Evolutionary conservation across 768 basidiomycete genomes (phyloP), one percentile per base, ranked within the genome.

Genomic region (Nevesoporus exiguus): DNA sequence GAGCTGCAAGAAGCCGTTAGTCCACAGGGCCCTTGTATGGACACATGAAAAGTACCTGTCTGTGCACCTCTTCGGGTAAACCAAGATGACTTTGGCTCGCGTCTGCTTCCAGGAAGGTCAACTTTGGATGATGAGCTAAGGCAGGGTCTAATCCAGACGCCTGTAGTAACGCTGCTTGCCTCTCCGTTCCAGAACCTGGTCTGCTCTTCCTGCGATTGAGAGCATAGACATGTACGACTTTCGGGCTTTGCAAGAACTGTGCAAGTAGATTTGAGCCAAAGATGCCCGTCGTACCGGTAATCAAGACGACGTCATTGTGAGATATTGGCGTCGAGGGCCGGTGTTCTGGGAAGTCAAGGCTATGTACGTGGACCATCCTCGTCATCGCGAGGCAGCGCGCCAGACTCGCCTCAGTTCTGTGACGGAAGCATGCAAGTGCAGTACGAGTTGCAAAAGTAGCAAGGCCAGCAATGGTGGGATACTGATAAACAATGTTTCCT

Each of bases 201-300:
- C 46, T 59, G 13, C 44, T 44, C 41, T 56, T 57, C 25, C 49
- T 52, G 17, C 61, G 52, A 43, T 74, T 72, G 21, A 74, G 37
- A 2, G 69, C 68, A 43, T 69, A 71, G 5, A 76, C 61, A 22
- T 41, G 40, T 14, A 54, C 29, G 14, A 71, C 57, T 4, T 34
- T 34, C 2, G 52, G 43, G n/a, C 48, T 42, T 6, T 37, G 39
- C 27, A 68, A 43, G 34, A 72, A 66, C 10, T 49, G 53, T 11
- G 60, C 55, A 17, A 74, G 57, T 10, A 73, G 27, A 43, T 63
- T 54, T 3, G 64, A 66, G 14, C 74, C 74, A 17, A 76, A 36
- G 36, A 61, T 60, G 13, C 71, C 70, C 0, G 71, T 75, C 21
- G 69, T 73, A 3, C 72, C 73, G 6, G 72, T 75, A 24, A 73